Percentiles rank a stretch among this genome's conserved stretches.
Conservation (phyloP, 1,139 yeast genomes). For the Ogataea hybrid region DNA sequence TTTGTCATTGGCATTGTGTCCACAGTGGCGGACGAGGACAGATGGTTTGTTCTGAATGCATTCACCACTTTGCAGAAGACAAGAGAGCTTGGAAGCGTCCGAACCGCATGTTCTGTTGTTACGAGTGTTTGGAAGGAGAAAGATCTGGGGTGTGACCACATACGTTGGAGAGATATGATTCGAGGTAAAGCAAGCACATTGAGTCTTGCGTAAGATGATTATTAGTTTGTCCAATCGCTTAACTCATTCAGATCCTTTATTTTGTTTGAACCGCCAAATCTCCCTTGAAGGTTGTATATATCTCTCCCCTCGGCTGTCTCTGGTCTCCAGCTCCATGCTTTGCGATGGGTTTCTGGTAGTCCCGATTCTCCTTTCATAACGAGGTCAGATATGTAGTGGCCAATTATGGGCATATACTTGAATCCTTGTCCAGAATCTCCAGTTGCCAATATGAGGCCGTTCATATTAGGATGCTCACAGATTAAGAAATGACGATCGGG, state of each 20-base stretch:
- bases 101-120: conserved; percentile 35
- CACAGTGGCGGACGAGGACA: conserved; percentile 33
- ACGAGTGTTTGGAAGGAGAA: conserved; percentile 39
- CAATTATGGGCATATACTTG: conserved; percentile 35
- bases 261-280: conserved; percentile 31
- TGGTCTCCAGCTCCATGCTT: conserved; percentile 29
- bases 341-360: conserved; percentile 19
- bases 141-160: conserved; percentile 31
- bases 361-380: conserved; percentile 20
- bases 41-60: conserved; percentile 38
- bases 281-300: conserved; percentile 23
- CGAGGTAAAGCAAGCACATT: conserved; percentile 35
- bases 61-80: conserved; percentile 35
- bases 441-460: conserved; percentile 27
- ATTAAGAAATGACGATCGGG: conserved; percentile 31
- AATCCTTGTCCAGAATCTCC: conserved; percentile 38
- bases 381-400: conserved; percentile 27
- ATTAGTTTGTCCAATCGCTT: neutral
- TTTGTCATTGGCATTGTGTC: conserved; percentile 38
- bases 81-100: conserved; percentile 38
- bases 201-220: conserved; percentile 33
- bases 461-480: conserved; percentile 26
- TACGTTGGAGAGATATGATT: conserved; percentile 38
- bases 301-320: conserved; percentile 19
- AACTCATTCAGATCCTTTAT: conserved; percentile 30